Base-by-base conservation (phyloP, 108 stramenopile species). In the Fistulifera solaris region DNA sequence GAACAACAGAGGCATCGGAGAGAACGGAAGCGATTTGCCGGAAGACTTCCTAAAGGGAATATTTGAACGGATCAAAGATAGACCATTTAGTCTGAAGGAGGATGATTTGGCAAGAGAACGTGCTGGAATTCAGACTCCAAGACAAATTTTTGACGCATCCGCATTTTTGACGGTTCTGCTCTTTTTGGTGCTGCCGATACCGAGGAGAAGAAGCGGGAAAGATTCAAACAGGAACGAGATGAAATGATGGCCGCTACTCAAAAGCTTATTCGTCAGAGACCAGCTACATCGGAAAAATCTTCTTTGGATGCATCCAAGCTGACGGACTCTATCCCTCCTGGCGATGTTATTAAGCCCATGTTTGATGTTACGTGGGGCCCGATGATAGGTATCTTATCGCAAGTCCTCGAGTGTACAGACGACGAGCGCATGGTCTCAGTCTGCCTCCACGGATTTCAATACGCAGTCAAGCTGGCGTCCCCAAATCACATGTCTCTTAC, bases 331-430 rank as follows among this genome's bases (percentile, higher is more conserved):
- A 72, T 88, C 14, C 67, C 78, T 38, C 88, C 88, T 19, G 65
- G 75, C 16, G 83, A 87, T 59, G 84, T 85, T 35, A 82, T 89
- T 13, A 81, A 75, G 54, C 87, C 87, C 21, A 98, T 99, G 97
- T 96, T 97, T 56, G 95, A 98, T 71, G 95, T 97, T 4, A 94
- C 94, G 2, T 99, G 99, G 99, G 96, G 96, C 40, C 93, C 97
- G 31, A 59, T 95, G 24, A 71, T 98, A 27, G 96, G 94, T 25
- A 85, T 85, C 27, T 75, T 99, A 35, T 95, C 94, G 2, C 94
- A 95, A 54, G 82, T 86, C 28, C 58, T 95, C 25, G 92, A 94
- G 61, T 74, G 69, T 31, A 73, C 92, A 18, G 75, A 85, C 11
- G 87, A 89, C 46, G 84, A 85, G 52, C 72, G 77, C 44, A 78